Conservation (phyloP, 2,329 filamentous ascomycete species). For the Xylariaceae sp. region DNA sequence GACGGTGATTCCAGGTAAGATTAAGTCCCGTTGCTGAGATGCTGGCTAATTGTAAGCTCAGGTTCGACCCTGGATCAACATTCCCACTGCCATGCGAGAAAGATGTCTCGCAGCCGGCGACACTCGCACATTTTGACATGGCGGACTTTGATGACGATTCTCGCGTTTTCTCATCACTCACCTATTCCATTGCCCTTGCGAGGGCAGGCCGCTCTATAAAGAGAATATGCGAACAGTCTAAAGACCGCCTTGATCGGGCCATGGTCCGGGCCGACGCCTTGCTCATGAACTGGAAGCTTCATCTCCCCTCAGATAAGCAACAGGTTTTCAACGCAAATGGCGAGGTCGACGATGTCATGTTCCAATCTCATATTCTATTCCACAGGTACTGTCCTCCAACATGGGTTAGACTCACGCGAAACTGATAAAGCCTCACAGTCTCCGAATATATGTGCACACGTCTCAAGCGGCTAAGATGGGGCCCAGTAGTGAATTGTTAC, state of each 20-base stretch:
- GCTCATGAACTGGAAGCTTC: conserved; percentile 2
- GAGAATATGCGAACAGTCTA: background rate
- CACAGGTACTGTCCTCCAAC: background rate
- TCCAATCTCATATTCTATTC: conserved; percentile 1
- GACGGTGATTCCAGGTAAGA: background rate
- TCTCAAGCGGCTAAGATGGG: background rate
- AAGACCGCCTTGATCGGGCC: background rate
- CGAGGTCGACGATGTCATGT: background rate
- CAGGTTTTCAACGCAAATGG: background rate
- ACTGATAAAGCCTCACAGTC: background rate
- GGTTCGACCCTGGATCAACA: background rate
- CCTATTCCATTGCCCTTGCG: background rate
- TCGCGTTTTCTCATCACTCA: background rate
- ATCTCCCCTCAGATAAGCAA: background rate
- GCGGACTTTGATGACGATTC: background rate
- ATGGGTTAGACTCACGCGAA: too few species aligned
- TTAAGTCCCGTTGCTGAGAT: background rate
- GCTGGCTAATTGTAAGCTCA: background rate
- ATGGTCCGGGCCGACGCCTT: background rate
- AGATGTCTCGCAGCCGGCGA: background rate
- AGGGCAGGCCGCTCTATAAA: background rate
- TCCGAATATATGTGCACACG: background rate
- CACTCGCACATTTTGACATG: background rate
- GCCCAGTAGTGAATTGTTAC: background rate
- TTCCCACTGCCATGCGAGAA: background rate